phyloP scores from a whole-genome alignment of 2,329 filamentous ascomycete genomes.

The Dactylellina drechsleri region DNA sequence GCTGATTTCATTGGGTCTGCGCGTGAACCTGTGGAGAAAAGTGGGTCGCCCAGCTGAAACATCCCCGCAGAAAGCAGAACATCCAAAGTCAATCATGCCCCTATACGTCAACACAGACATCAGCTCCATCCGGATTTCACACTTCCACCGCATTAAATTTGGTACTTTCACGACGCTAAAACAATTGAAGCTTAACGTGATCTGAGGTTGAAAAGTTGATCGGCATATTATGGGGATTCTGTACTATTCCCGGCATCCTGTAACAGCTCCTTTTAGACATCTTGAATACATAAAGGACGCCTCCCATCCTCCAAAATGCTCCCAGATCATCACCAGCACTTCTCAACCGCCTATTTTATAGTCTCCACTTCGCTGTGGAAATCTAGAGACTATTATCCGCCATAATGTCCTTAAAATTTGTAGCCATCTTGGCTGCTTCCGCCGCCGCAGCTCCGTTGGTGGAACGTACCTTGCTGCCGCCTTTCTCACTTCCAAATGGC shows the following conservation, averaged over 20 bases:
- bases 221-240: too few relatives aligned
- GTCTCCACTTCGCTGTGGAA: background rate
- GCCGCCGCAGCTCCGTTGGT: slow-evolving; percentile 10
- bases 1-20: background rate
- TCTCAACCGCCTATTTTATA: too few relatives aligned
- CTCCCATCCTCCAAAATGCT: too few relatives aligned
- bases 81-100: slow-evolving; percentile 21
- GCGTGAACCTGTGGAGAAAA: background rate
- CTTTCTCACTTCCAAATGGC: slow-evolving; percentile 5
- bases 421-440: background rate
- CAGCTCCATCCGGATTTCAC: slow-evolving; percentile 14
- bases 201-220: background rate
- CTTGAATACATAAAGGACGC: too few relatives aligned
- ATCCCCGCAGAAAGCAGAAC: slow-evolving; percentile 17
- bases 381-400: background rate
- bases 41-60: slow-evolving; percentile 39
- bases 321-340: too few relatives aligned
- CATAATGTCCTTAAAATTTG: slow-evolving; percentile 2
- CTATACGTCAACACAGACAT: slow-evolving; percentile 30
- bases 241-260: too few relatives aligned
- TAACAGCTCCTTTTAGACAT: too few relatives aligned
- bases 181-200: background rate
- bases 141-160: background rate
- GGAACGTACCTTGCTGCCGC: background rate
- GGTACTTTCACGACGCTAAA: background rate